Conservation (phyloP, 257 asterid species). For the Ehretia macrophylla region DNA sequence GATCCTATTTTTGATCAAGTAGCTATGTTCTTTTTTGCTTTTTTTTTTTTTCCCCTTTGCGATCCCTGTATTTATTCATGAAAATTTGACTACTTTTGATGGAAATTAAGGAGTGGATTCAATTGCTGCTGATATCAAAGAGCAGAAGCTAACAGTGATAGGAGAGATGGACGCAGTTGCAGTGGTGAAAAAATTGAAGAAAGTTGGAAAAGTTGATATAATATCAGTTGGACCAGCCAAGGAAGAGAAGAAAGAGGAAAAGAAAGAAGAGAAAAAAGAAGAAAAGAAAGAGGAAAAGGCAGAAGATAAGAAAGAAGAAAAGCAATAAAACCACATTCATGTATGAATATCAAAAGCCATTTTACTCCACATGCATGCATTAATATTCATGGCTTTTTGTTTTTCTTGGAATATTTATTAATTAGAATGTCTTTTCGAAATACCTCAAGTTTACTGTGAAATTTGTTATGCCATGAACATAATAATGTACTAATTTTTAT, state of each 20-base stretch:
- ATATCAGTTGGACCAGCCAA: slow-evolving; percentile 73
- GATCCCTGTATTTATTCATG: not conserved
- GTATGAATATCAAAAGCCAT: too few relatives aligned
- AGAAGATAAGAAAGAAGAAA: slow-evolving; percentile 7
- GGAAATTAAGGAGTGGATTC: slow-evolving; percentile 55
- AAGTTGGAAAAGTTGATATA: slow-evolving; percentile 60
- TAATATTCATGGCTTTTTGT: too few relatives aligned
- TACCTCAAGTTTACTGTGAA: too few relatives aligned
- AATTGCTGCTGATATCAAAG: slow-evolving; percentile 62
- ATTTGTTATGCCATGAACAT: too few relatives aligned
- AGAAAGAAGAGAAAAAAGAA: slow-evolving; percentile 19
- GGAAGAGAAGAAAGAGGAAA: slow-evolving; percentile 45
- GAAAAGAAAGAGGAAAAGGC: slow-evolving; percentile 18
- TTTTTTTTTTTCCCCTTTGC: too few relatives aligned
- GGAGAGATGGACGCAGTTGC: slow-evolving; percentile 78
- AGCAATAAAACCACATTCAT: not conserved
- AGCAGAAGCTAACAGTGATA: slow-evolving; percentile 60
- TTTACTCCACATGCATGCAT: too few relatives aligned
- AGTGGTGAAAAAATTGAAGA: slow-evolving; percentile 56
- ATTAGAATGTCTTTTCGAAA: too few relatives aligned
- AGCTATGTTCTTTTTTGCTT: not conserved
- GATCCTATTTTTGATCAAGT: too few relatives aligned
- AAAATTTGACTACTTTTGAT: not conserved
- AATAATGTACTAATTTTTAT: too few relatives aligned
- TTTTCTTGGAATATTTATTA: too few relatives aligned